These are phyloP conservation scores for Claviceps spartinae DNA, from an alignment of 2,329 filamentous ascomycete species.

Conservation along the genomic window DNA sequence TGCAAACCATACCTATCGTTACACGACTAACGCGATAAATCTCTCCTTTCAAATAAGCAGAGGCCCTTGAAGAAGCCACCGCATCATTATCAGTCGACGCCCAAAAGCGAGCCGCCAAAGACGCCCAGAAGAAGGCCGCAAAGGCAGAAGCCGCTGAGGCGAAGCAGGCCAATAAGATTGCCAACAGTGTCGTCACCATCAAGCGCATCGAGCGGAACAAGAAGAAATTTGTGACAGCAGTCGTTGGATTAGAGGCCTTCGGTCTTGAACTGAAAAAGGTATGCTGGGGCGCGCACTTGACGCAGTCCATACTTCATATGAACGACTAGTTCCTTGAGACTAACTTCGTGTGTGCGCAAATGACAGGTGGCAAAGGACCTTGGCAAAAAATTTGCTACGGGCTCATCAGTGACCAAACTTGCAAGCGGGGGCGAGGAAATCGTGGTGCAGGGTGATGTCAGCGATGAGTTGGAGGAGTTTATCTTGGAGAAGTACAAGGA, in stretches of 20 bases:
- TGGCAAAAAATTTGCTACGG: conserved; percentile 97
- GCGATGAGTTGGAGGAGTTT: conserved; percentile 87
- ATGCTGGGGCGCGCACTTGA: background rate
- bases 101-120: conserved; percentile 88
- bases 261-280: conserved; percentile 86
- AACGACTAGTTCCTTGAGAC: background rate
- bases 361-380: conserved; percentile 71
- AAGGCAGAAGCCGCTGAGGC: conserved; percentile 82
- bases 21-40: background rate
- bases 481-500: conserved; percentile 77
- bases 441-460: conserved; percentile 93
- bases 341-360: background rate
- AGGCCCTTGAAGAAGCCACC: conserved; percentile 72
- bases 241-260: conserved; percentile 83
- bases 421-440: conserved; percentile 85
- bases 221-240: conserved; percentile 87
- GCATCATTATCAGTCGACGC: conserved; percentile 78
- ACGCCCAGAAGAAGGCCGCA: conserved; percentile 90
- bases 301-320: too few relatives aligned
- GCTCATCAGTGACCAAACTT: conserved; percentile 80
- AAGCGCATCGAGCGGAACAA: conserved; percentile 98
- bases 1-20: background rate
- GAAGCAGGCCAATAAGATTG: conserved; percentile 70
- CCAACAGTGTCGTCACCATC: conserved; percentile 71
- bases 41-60: conserved; percentile 24